Evolutionary conservation across 371 early-diverging fungal species (phyloP), one percentile per base, ranked within the genome.

Genomic region (Mortierella sp.): DNA sequence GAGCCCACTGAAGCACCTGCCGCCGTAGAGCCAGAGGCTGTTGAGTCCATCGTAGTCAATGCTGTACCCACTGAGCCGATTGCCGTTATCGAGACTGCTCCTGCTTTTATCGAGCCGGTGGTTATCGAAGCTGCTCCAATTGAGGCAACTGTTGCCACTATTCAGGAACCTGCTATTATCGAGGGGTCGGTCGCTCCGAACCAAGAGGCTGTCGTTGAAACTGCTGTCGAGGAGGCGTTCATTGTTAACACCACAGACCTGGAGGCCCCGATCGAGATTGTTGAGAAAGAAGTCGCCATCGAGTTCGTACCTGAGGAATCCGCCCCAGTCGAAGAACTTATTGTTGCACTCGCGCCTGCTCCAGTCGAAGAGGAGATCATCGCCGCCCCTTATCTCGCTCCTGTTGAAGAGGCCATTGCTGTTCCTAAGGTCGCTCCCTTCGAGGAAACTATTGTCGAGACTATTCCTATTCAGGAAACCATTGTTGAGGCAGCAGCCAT

Each of bases 81-180:
- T 71, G 57, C 70, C 44, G 26, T 44, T 16, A 47, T 71, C 24
- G 44, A 70, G 42, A 38, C 42, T 38, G 42, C 5, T 38, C 42
- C 8, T 2, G 75, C 68, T 42, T 21, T 63, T 9, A 31, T 28
- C 19, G 57, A 74, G 54, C 73, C 45, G 28, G 47, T 48, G 11
- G 31, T 24, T 26, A 42, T 45, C 55, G 70, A 71, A 10, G 72
- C 45, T 21, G 26, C 45, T n/a, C 70, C 1, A n/a, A 50, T 52
- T 42, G 76, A 52, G 8, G 57, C 50, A 14, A 14, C 13, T 77
- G 65, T 50, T 8, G 54, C 63, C 50, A 6, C 44, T 10, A 63
- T 57, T 44, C 55, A 77, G 54, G 77, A 77, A 42, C 5, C 72
- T 38, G 73, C 47, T 34, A 48, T 26, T 24, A 8, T 70, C 70